A percentile compares a stretch with the other conserved stretches of the same genome.
Evolutionary conservation across 768 basidiomycete species (phyloP).

Genomic region (Coprinopsis cinerea): DNA sequence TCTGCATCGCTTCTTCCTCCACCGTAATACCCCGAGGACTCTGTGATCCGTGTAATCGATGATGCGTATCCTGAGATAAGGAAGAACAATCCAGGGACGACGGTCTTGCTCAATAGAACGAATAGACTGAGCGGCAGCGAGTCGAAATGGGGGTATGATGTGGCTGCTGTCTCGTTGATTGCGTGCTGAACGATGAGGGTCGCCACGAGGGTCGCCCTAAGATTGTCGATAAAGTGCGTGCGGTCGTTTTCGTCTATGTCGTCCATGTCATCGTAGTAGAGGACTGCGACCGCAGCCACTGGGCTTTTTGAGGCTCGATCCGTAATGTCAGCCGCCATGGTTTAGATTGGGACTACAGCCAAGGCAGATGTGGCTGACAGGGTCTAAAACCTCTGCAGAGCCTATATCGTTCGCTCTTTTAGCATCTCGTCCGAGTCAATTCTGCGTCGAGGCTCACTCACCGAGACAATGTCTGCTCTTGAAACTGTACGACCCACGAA

Average conservation of each 20-base stretch:
- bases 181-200: conserved; percentile 3
- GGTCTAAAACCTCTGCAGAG: too few relatives aligned
- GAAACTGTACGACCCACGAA: too few relatives aligned
- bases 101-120: neutral
- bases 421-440: too few relatives aligned
- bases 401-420: too few relatives aligned
- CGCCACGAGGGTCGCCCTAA: neutral
- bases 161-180: neutral
- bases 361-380: too few relatives aligned
- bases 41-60: neutral
- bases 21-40: neutral
- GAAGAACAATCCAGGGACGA: conserved; percentile 4
- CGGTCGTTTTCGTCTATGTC: neutral
- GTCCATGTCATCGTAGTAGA: neutral
- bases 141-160: neutral
- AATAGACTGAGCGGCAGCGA: neutral
- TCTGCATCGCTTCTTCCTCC: neutral
- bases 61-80: conserved; percentile 2
- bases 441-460: too few relatives aligned
- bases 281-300: neutral
- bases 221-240: conserved; percentile 1
- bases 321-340: too few relatives aligned
- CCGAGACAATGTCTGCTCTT: too few relatives aligned
- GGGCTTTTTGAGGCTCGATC: neutral
- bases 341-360: too few relatives aligned